Conservation (phyloP, 306 rosid genomes). For the Cyamopsis tetragonoloba region DNA sequence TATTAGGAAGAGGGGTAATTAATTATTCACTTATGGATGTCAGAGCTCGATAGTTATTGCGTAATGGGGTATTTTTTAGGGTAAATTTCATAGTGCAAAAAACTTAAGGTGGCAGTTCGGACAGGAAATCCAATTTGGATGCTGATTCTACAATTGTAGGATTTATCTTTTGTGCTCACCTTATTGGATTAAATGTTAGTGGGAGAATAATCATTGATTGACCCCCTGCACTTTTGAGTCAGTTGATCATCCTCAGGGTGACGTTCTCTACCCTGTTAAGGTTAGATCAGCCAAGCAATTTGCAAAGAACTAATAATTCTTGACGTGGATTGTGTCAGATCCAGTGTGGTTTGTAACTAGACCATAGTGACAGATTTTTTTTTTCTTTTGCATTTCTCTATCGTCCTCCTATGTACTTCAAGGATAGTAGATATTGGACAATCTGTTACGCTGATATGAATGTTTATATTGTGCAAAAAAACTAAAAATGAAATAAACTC, state of each 20-base stretch:
- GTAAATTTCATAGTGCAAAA: background rate
- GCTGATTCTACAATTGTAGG: background rate
- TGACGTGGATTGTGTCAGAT: conserved; percentile 6
- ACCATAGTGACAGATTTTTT: background rate
- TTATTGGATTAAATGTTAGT: conserved; percentile 11
- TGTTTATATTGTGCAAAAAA: background rate
- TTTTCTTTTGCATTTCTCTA: background rate
- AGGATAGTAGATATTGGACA: conserved; percentile 5
- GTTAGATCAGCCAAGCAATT: conserved; percentile 15
- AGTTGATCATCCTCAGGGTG: background rate
- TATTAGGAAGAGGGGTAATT: background rate
- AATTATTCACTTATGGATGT: background rate
- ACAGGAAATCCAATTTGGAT: background rate
- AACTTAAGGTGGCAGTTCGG: background rate
- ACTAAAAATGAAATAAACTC: background rate
- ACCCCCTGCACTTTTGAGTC: conserved; percentile 3
- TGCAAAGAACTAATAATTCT: background rate
- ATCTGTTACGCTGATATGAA: background rate
- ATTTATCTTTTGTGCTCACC: background rate
- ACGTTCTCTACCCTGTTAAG: background rate
- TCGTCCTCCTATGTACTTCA: background rate
- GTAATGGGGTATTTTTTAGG: background rate
- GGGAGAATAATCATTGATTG: background rate
- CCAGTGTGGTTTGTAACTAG: background rate
- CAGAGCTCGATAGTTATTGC: background rate